phyloP scores from a whole-genome alignment of 2,329 filamentous ascomycete genomes.

The Scytalidium sp. region DNA sequence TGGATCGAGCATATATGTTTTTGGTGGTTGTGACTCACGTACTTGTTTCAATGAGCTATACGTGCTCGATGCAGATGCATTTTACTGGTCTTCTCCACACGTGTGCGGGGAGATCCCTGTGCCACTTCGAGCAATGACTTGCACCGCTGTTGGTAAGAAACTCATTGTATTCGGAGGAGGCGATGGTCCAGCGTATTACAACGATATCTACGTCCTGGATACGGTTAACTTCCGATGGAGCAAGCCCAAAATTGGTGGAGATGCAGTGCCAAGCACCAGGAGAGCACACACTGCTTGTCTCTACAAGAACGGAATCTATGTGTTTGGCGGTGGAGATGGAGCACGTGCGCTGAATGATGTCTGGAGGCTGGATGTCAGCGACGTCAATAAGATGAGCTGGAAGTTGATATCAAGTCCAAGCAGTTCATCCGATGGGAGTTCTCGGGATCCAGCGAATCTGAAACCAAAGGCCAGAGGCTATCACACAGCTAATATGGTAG shows the following conservation, averaged over 20 bases:
- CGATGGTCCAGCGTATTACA: conserved; percentile 69
- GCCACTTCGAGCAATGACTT: conserved; percentile 68
- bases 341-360: conserved; percentile 69
- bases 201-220: conserved; percentile 70
- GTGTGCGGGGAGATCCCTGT: conserved; percentile 63
- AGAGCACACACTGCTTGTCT: conserved; percentile 69
- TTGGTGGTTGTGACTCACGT: conserved; percentile 65
- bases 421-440: conserved; percentile 37
- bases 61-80: conserved; percentile 66
- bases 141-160: conserved; percentile 68
- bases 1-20: conserved; percentile 65
- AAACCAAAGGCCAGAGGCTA: conserved; percentile 65
- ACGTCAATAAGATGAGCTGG: conserved; percentile 67
- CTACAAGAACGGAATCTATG: conserved; percentile 68
- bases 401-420: conserved; percentile 51
- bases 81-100: conserved; percentile 65
- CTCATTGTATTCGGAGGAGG: conserved; percentile 68
- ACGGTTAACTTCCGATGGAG: conserved; percentile 67
- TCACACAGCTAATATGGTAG: conserved; percentile 72
- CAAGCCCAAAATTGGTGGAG: conserved; percentile 55
- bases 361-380: conserved; percentile 68
- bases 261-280: conserved; percentile 56
- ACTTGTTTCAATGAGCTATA: conserved; percentile 69
- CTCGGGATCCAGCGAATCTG: conserved; percentile 27
- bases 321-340: conserved; percentile 71